phyloP scores from a whole-genome alignment of 208 protist genomes.

The Crithidia acanthocephali region DNA sequence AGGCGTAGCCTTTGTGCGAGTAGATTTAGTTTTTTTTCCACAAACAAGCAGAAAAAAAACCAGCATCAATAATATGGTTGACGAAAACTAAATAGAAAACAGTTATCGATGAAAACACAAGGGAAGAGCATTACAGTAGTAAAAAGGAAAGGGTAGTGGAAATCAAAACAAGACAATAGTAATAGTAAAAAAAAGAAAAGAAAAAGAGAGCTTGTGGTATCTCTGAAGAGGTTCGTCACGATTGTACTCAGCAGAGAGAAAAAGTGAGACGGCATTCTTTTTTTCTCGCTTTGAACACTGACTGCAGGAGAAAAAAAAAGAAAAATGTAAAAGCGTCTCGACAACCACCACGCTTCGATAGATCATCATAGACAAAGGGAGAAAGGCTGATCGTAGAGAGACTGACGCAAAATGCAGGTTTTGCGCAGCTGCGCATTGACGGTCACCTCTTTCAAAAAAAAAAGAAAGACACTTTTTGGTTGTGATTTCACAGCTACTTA shows the following conservation, averaged over 20 bases:
- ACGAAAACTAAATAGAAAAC: too few relatives aligned
- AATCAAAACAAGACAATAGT: constrained; percentile 9
- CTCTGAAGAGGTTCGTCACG: constrained; percentile 10
- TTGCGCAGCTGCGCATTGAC: not conserved
- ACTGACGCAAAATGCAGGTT: too few relatives aligned
- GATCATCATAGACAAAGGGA: not conserved
- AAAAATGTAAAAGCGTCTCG: too few relatives aligned
- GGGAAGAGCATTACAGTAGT: not conserved
- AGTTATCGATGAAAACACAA: too few relatives aligned
- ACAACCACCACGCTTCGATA: not conserved
- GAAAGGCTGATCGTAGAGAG: too few relatives aligned
- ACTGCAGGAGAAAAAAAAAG: not conserved
- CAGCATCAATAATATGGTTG: too few relatives aligned
- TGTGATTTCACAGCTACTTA: not conserved
- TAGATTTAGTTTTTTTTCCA: too few relatives aligned
- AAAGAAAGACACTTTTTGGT: not conserved
- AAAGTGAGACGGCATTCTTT: not conserved
- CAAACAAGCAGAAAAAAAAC: too few relatives aligned
- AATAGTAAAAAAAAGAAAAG: not conserved
- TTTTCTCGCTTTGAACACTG: too few relatives aligned
- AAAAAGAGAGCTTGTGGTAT: not conserved
- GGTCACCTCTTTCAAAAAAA: not conserved
- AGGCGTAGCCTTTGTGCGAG: too few relatives aligned
- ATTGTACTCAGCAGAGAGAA: constrained; percentile 6
- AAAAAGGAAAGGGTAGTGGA: constrained; percentile 5